Conservation (phyloP, 805 yeast species). For the Candida silvicultrix region DNA sequence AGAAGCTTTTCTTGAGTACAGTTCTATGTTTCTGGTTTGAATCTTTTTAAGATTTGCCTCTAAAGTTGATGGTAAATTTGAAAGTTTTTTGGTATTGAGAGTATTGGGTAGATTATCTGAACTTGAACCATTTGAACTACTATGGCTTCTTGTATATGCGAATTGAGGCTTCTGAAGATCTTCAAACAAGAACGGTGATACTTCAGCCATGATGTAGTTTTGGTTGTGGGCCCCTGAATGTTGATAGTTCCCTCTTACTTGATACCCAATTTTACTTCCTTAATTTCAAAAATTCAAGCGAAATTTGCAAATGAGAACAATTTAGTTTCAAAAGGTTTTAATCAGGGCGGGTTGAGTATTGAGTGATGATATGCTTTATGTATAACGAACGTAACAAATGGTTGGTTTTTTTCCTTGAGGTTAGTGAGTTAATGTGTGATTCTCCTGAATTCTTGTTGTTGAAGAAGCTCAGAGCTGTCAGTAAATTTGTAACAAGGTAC, state of each 20-base stretch:
- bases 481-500: too few species aligned
- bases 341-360: background rate
- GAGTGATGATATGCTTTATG: background rate
- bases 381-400: background rate
- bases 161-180: background rate
- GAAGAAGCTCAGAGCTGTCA: background rate
- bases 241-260: background rate
- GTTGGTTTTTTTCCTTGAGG: background rate
- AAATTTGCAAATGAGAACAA: background rate
- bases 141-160: conserved; percentile 1
- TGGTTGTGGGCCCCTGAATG: background rate
- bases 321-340: background rate
- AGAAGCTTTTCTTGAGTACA: background rate
- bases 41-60: background rate
- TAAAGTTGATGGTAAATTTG: background rate
- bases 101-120: background rate
- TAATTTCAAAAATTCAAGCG: background rate
- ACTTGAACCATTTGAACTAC: conserved; percentile 1
- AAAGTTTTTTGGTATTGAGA: background rate
- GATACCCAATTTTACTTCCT: background rate
- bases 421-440: too few species aligned
- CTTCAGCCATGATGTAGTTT: background rate
- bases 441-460: background rate
- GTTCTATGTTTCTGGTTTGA: background rate
- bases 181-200: background rate